Evolutionary conservation across 2,329 filamentous ascomycete genomes (phyloP).

Genomic region (Colletotrichum shisoi): DNA sequence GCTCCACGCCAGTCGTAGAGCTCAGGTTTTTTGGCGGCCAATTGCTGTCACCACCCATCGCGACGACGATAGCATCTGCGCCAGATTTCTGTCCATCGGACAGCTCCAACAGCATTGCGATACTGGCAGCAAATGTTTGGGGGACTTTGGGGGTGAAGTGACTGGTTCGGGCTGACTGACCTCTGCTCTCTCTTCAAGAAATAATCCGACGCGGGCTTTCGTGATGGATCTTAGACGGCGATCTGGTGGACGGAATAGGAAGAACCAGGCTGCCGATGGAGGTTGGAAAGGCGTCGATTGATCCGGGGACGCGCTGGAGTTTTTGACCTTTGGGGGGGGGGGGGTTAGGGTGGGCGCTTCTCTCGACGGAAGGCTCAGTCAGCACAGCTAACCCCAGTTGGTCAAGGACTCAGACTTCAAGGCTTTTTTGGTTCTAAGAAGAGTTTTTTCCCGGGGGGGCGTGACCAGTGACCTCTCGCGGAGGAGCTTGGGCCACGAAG

Average conservation of each 20-base stretch:
- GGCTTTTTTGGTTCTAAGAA: constrained; percentile 1
- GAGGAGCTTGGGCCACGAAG: constrained; percentile 5
- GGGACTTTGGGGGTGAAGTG: constrained; percentile 1
- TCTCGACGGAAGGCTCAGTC: constrained; percentile 10
- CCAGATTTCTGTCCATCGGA: constrained; percentile 11
- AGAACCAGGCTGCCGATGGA: constrained; percentile 40
- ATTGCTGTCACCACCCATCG: constrained; percentile 8
- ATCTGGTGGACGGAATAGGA: constrained; percentile 41
- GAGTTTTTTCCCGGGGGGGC: constrained; percentile 6
- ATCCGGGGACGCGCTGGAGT: constrained; percentile 38
- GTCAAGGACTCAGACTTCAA: not conserved
- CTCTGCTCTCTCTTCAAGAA: constrained; percentile 27
- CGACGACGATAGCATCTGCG: constrained; percentile 1
- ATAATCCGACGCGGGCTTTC: constrained; percentile 34
- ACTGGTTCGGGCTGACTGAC: constrained; percentile 36
- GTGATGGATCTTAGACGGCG: constrained; percentile 38
- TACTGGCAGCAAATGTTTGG: constrained; percentile 16
- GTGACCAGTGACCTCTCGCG: not conserved
- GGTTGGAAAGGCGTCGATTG: constrained; percentile 40
- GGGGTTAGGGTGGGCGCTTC: not conserved
- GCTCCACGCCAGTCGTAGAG: constrained; percentile 16
- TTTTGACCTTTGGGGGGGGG: constrained; percentile 37
- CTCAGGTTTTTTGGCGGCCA: not conserved
- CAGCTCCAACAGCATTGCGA: constrained; percentile 6
- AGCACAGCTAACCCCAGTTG: constrained; percentile 5